A percentile compares a stretch with the other conserved stretches of the same genome.
Evolutionary conservation across 2,329 filamentous ascomycete species (phyloP).

Genomic region (Kalmusia sp.): DNA sequence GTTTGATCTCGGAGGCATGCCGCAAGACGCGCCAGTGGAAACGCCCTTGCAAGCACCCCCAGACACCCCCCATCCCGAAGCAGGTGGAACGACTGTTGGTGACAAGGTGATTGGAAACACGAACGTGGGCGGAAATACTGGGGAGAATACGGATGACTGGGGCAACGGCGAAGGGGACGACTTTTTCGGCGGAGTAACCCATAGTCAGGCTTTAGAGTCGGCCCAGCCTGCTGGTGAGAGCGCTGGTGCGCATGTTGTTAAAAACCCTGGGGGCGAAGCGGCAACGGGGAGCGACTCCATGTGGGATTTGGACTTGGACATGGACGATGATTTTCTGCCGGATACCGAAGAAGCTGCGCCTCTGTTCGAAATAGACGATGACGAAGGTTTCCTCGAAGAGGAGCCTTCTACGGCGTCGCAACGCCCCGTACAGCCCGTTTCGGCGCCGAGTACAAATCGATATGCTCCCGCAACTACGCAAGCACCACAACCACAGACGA

Average conservation of each 20-base stretch:
- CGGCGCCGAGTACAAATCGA: conserved; percentile 29
- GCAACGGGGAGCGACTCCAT: conserved; percentile 75
- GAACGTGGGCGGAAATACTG: conserved; percentile 36
- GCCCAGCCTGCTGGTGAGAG: conserved; percentile 23
- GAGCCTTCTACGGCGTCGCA: conserved; percentile 52
- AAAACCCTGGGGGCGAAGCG: conserved; percentile 20
- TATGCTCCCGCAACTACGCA: conserved; percentile 48
- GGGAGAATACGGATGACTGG: conserved; percentile 41
- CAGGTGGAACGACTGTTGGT: conserved; percentile 39
- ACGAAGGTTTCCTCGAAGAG: conserved; percentile 84
- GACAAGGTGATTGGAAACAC: conserved; percentile 40
- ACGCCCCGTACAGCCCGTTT: conserved; percentile 27
- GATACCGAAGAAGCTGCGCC: conserved; percentile 57
- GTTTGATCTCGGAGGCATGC: conserved; percentile 37
- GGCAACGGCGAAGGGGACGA: conserved; percentile 41
- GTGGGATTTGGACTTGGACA: conserved; percentile 84
- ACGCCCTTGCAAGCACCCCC: conserved; percentile 18
- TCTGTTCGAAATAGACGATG: conserved; percentile 78
- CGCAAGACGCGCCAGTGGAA: conserved; percentile 25
- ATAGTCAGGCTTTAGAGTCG: conserved; percentile 23
- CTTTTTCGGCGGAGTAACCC: conserved; percentile 34
- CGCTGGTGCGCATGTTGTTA: conserved; percentile 28
- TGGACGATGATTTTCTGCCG: conserved; percentile 75
- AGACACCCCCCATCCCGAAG: conserved; percentile 31
- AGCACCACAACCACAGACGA: conserved; percentile 37